Evolutionary conservation across 257 asterid genomes (phyloP).

Genomic region (Knoxia roxburghii): DNA sequence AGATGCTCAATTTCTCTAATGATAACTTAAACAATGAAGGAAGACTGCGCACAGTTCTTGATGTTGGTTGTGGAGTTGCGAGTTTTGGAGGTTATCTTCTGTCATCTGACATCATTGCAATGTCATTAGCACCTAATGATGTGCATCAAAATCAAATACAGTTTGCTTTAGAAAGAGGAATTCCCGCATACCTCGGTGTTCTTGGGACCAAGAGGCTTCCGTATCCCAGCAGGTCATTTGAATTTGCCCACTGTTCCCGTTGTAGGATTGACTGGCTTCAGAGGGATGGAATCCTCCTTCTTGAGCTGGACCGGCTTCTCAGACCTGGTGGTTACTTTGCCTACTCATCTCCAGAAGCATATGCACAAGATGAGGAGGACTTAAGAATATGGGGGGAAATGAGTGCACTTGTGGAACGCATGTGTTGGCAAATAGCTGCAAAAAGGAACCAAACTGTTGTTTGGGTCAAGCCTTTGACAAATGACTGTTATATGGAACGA

Average conservation of each 20-base stretch:
- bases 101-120: constrained; percentile 70
- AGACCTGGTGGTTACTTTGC: constrained; percentile 97
- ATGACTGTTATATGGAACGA: constrained; percentile 68
- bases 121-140: constrained; percentile 94
- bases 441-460: constrained; percentile 83
- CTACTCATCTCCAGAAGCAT: constrained; percentile 93
- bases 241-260: constrained; percentile 91
- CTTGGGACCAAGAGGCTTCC: constrained; percentile 97
- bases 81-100: constrained; percentile 96
- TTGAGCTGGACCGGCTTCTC: constrained; percentile 84
- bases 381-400: constrained; percentile 76
- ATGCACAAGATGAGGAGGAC: constrained; percentile 94
- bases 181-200: constrained; percentile 94
- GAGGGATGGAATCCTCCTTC: constrained; percentile 90
- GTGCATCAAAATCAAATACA: constrained; percentile 97
- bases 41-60: constrained; percentile 72
- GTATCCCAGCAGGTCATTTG: constrained; percentile 93
- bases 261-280: constrained; percentile 97
- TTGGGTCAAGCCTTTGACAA: constrained; percentile 88
- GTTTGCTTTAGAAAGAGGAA: constrained; percentile 93
- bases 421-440: constrained; percentile 91
- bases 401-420: constrained; percentile 83
- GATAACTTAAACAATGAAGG: constrained; percentile 70
- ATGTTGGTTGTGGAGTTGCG: constrained; percentile 96
- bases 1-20: constrained; percentile 81